Conservation (phyloP, 2,329 filamentous ascomycete species). For the Colletotrichum australisinense region DNA sequence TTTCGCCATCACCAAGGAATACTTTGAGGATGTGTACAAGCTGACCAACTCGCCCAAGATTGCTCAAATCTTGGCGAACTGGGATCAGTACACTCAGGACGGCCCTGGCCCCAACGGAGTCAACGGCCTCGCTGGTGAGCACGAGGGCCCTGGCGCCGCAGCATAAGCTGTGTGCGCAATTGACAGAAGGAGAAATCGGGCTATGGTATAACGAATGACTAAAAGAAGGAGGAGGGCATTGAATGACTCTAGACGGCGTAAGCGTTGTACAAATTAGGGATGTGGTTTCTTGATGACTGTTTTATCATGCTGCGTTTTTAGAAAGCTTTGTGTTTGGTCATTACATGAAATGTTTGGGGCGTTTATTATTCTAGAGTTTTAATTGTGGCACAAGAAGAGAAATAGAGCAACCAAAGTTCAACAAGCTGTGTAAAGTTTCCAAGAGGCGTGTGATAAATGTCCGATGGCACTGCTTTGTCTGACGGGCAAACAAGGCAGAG, state of each 20-base stretch:
- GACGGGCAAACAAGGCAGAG: background rate
- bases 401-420: slow-evolving; percentile 33
- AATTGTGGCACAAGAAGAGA: slow-evolving; percentile 24
- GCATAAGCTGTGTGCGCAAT: slow-evolving; percentile 45
- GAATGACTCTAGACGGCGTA: slow-evolving; percentile 34
- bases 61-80: slow-evolving; percentile 85
- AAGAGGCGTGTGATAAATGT: background rate
- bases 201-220: slow-evolving; percentile 16
- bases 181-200: slow-evolving; percentile 38
- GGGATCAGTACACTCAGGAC: slow-evolving; percentile 76
- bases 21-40: slow-evolving; percentile 98
- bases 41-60: slow-evolving; percentile 88
- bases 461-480: background rate
- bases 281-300: slow-evolving; percentile 15
- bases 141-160: slow-evolving; percentile 55
- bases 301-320: slow-evolving; percentile 29
- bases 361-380: slow-evolving; percentile 19
- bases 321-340: slow-evolving; percentile 3
- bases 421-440: background rate
- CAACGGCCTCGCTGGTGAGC: slow-evolving; percentile 46
- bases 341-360: slow-evolving; percentile 4
- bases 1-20: slow-evolving; percentile 96
- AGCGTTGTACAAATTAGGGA: slow-evolving; percentile 32
- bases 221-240: slow-evolving; percentile 9
- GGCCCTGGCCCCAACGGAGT: slow-evolving; percentile 53